A percentile compares a stretch with the other conserved stretches of the same genome.
These are phyloP conservation scores for Dictyostelium brefeldianum DNA, from an alignment of 78 protist species.

Conservation along the genomic window DNA sequence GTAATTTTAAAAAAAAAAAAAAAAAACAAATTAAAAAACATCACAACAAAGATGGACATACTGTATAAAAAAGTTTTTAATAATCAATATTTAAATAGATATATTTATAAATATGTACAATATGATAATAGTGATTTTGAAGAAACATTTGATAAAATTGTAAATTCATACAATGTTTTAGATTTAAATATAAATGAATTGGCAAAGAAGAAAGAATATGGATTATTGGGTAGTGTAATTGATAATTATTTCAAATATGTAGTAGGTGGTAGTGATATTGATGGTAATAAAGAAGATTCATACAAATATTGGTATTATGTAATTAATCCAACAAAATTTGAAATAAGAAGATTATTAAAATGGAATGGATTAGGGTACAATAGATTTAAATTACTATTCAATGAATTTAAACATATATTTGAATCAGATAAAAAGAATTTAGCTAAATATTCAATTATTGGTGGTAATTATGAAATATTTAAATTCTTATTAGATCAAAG, in stretches of 20 bases:
- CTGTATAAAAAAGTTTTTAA: not conserved
- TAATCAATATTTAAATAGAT: not conserved
- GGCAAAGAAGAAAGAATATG: not conserved
- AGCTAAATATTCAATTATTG: not conserved
- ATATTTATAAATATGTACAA: not conserved
- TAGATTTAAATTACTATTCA: not conserved
- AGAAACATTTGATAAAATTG: not conserved
- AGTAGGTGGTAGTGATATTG: too few species aligned
- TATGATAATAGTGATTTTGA: not conserved
- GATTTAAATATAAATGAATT: not conserved
- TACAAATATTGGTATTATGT: not conserved
- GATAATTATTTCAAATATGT: not conserved
- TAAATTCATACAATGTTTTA: not conserved
- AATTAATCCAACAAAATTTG: not conserved
- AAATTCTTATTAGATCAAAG: not conserved
- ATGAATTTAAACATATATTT: not conserved
- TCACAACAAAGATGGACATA: too few species aligned
- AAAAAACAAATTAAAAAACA: too few species aligned
- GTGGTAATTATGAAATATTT: not conserved
- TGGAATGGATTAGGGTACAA: not conserved
- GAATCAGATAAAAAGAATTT: not conserved
- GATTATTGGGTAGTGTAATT: not conserved
- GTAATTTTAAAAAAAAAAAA: too few species aligned
- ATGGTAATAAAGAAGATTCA: not conserved
- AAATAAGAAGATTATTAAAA: not conserved